A percentile compares a stretch with the other conserved stretches of the same genome.
Evolutionary conservation across 371 early-diverging fungal species (phyloP).

Genomic region (Phascolomyces articulosus): DNA sequence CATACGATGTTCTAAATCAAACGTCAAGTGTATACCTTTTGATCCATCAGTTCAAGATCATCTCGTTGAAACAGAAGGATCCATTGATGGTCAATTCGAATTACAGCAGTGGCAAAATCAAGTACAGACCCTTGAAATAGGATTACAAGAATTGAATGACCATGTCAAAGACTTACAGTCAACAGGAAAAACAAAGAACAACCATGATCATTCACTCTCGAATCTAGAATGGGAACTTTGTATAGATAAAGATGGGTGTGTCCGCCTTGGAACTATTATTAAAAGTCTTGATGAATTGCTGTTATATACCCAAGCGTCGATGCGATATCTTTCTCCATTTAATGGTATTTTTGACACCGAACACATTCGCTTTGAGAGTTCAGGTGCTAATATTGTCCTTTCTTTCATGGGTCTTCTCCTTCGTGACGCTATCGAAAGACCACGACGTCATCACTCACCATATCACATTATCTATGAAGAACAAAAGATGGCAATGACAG

Average conservation of each 20-base stretch:
- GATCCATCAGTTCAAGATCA: not conserved
- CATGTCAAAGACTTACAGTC: not conserved
- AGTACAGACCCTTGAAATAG: too few species aligned
- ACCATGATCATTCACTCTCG: too few species aligned
- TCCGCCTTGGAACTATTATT: not conserved
- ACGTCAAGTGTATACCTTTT: not conserved
- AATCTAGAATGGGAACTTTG: not conserved
- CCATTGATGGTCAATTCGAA: not conserved
- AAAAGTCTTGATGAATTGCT: not conserved
- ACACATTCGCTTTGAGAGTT: not conserved
- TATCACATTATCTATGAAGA: too few species aligned
- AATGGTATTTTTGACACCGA: not conserved
- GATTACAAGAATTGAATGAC: not conserved
- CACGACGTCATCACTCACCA: too few species aligned
- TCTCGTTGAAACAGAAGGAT: not conserved
- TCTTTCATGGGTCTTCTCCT: not conserved
- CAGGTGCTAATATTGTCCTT: not conserved
- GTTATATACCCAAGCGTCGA: not conserved
- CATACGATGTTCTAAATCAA: not conserved
- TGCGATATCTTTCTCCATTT: not conserved
- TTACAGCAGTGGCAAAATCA: too few species aligned
- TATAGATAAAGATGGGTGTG: not conserved
- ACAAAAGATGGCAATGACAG: too few species aligned
- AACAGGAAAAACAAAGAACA: not conserved
- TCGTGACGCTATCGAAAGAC: too few species aligned